Conservation (phyloP, 2,329 filamentous ascomycete species). For the Metarhizium sp. region DNA sequence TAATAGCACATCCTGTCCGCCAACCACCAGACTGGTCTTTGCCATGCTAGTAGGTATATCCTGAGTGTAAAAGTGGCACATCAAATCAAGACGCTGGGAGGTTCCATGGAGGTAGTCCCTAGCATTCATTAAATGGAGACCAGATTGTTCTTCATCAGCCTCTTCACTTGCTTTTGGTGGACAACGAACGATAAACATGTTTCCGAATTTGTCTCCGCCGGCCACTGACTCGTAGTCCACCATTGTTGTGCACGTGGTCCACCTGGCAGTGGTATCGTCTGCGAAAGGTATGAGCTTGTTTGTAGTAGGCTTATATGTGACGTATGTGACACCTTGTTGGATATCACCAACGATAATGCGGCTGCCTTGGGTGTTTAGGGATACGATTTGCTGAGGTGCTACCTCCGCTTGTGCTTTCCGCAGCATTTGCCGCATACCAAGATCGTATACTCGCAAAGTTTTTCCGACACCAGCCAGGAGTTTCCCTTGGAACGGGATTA, state of each 20-base stretch:
- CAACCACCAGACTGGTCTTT: slow-evolving; percentile 82
- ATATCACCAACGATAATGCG: slow-evolving; percentile 90
- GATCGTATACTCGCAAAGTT: slow-evolving; percentile 78
- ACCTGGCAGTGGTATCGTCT: slow-evolving; percentile 81
- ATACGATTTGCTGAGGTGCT: slow-evolving; percentile 74
- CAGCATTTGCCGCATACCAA: slow-evolving; percentile 85
- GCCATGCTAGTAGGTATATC: slow-evolving; percentile 87
- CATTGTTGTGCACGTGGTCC: slow-evolving; percentile 88
- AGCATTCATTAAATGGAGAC: slow-evolving; percentile 84
- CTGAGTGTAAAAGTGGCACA: slow-evolving; percentile 83
- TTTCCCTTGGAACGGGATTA: slow-evolving; percentile 86
- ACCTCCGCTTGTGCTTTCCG: slow-evolving; percentile 82
- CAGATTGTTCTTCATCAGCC: slow-evolving; percentile 84
- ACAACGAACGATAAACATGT: slow-evolving; percentile 85
- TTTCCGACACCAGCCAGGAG: slow-evolving; percentile 79
- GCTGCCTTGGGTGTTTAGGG: slow-evolving; percentile 80
- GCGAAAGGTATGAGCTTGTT: slow-evolving; percentile 90
- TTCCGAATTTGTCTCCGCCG: slow-evolving; percentile 96
- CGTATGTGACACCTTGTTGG: slow-evolving; percentile 82
- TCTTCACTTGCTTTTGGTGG: slow-evolving; percentile 79
- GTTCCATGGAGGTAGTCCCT: slow-evolving; percentile 84
- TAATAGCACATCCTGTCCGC: slow-evolving; percentile 81
- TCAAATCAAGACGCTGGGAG: slow-evolving; percentile 72
- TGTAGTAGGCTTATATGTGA: slow-evolving; percentile 86
- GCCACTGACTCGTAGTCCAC: slow-evolving; percentile 95